Evolutionary conservation across 345 rosid species (phyloP).

Genomic region (Moricandia arvensis): DNA sequence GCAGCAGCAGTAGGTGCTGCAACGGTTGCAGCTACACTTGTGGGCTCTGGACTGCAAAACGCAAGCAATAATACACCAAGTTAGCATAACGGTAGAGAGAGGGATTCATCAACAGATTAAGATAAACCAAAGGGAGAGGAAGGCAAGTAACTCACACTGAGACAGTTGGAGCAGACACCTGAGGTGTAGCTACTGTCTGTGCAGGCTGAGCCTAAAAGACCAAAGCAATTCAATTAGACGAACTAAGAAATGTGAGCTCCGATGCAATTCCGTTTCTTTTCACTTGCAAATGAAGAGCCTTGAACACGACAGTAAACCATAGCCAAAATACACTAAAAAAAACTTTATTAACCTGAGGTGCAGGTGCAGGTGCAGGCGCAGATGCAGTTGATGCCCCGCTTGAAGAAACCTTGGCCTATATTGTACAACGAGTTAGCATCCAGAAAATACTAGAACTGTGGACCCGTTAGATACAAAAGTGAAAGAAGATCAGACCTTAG

Average conservation of each 20-base stretch:
- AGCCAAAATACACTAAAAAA: background rate
- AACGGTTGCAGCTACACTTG: slow-evolving; percentile 30
- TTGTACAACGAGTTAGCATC: background rate
- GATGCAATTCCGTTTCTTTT: background rate
- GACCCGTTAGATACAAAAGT: background rate
- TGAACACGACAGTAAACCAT: background rate
- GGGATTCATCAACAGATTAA: background rate
- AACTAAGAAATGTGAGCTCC: background rate
- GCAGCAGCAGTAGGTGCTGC: slow-evolving; percentile 38
- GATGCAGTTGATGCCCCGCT: slow-evolving; percentile 36
- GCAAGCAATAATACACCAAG: background rate
- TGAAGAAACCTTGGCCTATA: slow-evolving; percentile 30
- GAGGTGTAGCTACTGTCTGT: slow-evolving; percentile 29
- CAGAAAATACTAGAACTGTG: background rate
- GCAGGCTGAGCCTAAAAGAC: slow-evolving; percentile 29
- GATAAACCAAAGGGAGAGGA: background rate
- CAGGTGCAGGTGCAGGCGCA: slow-evolving; percentile 19
- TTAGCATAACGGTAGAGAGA: background rate
- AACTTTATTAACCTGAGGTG: slow-evolving; percentile 27
- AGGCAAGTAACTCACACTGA: slow-evolving; percentile 27
- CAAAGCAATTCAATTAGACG: slow-evolving; percentile 9
- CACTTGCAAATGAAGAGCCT: slow-evolving; percentile 5
- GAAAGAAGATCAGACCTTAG: slow-evolving; percentile 58
- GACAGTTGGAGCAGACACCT: slow-evolving; percentile 30
- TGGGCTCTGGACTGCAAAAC: slow-evolving; percentile 29